These are phyloP conservation scores for Mycena rosella DNA, from an alignment of 768 basidiomycete species.

Conservation along the genomic window DNA sequence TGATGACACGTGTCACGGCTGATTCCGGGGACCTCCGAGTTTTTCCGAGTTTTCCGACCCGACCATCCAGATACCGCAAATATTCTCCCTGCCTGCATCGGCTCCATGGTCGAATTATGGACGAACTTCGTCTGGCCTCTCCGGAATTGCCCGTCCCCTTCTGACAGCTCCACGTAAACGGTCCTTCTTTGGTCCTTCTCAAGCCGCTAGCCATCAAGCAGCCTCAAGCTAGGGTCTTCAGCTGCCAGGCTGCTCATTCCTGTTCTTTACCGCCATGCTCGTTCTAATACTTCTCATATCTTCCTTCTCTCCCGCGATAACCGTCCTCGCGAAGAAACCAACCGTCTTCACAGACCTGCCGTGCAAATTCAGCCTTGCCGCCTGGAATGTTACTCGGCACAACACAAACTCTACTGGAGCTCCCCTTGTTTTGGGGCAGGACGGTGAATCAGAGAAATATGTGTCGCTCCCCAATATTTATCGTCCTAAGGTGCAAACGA, in stretches of 20 bases:
- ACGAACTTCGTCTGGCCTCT: too few species aligned
- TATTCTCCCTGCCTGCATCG: too few species aligned
- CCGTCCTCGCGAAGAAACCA: background rate
- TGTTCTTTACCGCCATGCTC: background rate
- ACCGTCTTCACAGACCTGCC: conserved; percentile 35
- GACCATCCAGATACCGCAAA: too few species aligned
- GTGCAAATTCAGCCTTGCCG: conserved; percentile 61
- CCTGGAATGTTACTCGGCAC: conserved; percentile 54
- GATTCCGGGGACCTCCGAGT: too few species aligned
- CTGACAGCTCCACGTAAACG: too few species aligned
- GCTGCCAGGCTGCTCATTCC: background rate
- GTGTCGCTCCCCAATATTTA: background rate
- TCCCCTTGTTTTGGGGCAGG: conserved; percentile 59
- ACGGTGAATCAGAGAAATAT: background rate
- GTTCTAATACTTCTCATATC: background rate
- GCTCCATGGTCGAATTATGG: background rate
- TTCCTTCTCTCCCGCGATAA: background rate
- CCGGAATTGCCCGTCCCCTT: too few species aligned
- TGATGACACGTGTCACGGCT: too few species aligned
- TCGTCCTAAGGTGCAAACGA: background rate
- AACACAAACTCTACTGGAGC: conserved; percentile 61
- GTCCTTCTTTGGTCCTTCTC: too few species aligned
- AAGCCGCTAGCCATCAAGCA: too few species aligned
- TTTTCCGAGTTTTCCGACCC: too few species aligned
- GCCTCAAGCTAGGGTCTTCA: too few species aligned